Evolutionary conservation across 2,329 filamentous ascomycete genomes (phyloP).

Genomic region (Microdochium paspali): DNA sequence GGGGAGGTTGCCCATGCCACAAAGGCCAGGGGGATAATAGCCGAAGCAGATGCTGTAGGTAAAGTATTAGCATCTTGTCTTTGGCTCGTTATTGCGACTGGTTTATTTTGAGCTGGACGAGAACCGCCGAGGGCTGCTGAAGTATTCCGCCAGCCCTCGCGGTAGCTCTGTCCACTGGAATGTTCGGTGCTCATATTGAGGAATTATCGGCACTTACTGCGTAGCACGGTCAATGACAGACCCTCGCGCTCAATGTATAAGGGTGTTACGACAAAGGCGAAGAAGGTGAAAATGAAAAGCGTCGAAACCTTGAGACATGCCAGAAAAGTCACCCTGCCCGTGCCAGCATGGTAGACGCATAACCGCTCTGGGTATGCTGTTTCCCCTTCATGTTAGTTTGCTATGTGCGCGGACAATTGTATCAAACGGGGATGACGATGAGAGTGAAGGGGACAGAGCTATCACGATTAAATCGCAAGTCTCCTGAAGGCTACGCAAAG

Average conservation of each 20-base stretch:
- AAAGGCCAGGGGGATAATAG: conserved; percentile 52
- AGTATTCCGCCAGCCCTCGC: too few relatives aligned
- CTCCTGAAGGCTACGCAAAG: too few relatives aligned
- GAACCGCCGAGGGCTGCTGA: too few relatives aligned
- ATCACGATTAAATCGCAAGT: too few relatives aligned
- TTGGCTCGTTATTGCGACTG: too few relatives aligned
- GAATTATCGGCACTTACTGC: conserved; percentile 11
- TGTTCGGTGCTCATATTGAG: too few relatives aligned
- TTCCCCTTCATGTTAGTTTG: conserved; percentile 2
- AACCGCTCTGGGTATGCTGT: conserved; percentile 47
- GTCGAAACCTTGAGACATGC: conserved; percentile 63
- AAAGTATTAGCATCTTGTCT: background rate
- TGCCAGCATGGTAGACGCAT: conserved; percentile 69
- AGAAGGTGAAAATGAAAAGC: conserved; percentile 59
- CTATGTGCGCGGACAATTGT: background rate
- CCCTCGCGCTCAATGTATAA: conserved; percentile 35
- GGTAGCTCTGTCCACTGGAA: too few relatives aligned
- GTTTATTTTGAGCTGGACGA: too few relatives aligned
- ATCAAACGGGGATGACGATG: too few relatives aligned
- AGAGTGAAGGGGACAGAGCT: too few relatives aligned
- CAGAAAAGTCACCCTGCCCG: conserved; percentile 54
- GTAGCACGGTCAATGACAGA: conserved; percentile 10
- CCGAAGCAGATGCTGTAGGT: conserved; percentile 32
- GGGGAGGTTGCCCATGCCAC: conserved; percentile 57
- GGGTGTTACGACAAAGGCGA: conserved; percentile 54